phyloP scores from a whole-genome alignment of 1,284 basidiomycete species.

The Irpex lacteus region DNA sequence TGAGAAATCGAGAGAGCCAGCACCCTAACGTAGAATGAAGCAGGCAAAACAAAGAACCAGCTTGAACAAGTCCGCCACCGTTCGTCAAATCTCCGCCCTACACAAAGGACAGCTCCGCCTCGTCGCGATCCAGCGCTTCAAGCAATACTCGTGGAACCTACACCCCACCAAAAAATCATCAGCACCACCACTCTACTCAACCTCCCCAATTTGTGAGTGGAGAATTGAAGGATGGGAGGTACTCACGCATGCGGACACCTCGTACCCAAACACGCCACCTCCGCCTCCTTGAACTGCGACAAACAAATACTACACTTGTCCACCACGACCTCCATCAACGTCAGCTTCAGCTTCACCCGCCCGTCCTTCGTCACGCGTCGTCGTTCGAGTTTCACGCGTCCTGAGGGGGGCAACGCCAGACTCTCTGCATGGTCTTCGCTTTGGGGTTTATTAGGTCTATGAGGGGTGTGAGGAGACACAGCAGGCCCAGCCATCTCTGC shows the following conservation, averaged over 20 bases:
- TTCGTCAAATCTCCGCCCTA: constrained; percentile 13
- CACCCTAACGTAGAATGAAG: too few species aligned
- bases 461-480: constrained; percentile 21
- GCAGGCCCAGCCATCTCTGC: constrained; percentile 64
- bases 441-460: too few species aligned
- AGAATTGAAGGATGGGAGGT: not conserved
- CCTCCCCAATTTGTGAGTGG: not conserved
- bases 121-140: constrained; percentile 49
- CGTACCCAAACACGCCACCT: constrained; percentile 56
- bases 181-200: not conserved
- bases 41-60: not conserved
- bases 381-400: constrained; percentile 61
- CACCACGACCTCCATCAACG: constrained; percentile 68
- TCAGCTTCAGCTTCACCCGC: constrained; percentile 75
- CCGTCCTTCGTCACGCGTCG: constrained; percentile 68
- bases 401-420: constrained; percentile 44
- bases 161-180: not conserved
- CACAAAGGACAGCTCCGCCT: constrained; percentile 58
- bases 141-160: constrained; percentile 57
- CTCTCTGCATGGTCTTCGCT: constrained; percentile 1
- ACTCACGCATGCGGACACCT: constrained; percentile 70
- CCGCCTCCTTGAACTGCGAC: constrained; percentile 67
- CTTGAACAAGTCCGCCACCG: not conserved
- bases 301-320: constrained; percentile 82
- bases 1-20: too few species aligned